Evolutionary conservation across 306 rosid genomes (phyloP).

Genomic region (Canavalia ensiformis): DNA sequence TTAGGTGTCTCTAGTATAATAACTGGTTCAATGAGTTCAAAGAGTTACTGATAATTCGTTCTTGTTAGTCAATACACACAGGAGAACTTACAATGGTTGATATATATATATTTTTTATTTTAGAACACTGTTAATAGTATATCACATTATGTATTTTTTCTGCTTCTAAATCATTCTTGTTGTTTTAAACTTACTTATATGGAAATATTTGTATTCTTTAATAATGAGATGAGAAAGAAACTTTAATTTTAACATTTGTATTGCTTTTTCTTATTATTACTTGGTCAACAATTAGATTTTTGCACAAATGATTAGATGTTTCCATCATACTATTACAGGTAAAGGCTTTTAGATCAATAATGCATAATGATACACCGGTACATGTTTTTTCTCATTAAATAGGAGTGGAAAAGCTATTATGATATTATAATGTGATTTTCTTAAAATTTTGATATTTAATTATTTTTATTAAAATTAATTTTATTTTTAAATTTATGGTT

Average conservation of each 20-base stretch:
- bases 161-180: conserved; percentile 32
- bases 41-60: conserved; percentile 83
- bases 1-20: conserved; percentile 74
- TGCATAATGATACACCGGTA: conserved; percentile 89
- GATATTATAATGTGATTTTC: too few species aligned
- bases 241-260: neutral
- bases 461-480: too few species aligned
- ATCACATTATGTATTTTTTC: neutral
- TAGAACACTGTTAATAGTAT: conserved; percentile 12
- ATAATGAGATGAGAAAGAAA: neutral
- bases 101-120: conserved; percentile 34
- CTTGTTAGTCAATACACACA: conserved; percentile 89
- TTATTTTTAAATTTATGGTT: too few species aligned
- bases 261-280: conserved; percentile 9
- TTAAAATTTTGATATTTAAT: too few species aligned
- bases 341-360: conserved; percentile 93
- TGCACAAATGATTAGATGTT: conserved; percentile 21
- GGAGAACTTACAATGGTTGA: conserved; percentile 86
- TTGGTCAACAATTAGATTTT: conserved; percentile 11
- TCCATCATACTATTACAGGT: conserved; percentile 67
- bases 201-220: conserved; percentile 29
- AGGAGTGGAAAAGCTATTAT: conserved; percentile 82
- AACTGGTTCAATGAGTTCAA: conserved; percentile 96
- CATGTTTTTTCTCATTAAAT: conserved; percentile 98
- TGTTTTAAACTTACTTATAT: conserved; percentile 29